Evolutionary conservation across 345 rosid species (phyloP), one percentile per base, ranked within the genome.

Genomic region (Ailanthus altissimus): DNA sequence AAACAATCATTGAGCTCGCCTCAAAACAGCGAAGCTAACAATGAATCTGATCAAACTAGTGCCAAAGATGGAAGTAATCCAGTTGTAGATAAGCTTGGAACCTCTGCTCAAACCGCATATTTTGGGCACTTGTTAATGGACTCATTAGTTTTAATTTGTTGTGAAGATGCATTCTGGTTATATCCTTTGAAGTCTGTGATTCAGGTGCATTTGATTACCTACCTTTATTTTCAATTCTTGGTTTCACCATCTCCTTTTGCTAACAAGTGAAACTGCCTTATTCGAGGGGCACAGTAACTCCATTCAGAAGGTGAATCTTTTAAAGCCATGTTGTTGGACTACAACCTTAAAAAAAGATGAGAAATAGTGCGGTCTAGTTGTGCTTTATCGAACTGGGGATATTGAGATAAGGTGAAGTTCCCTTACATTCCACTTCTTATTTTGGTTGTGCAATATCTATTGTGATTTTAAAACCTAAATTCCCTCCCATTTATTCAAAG

Each of bases 261-360:
- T 79, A 76, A 67, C 70, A 47, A 79, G 75, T 81, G 76, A 80
- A 66, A 57, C 67, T 80, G 79, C 77, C 73, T 83, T 73, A 60
- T 82, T 82, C 81, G 78, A 90, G 98, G 92, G 90, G 70, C 76
- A 84, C 58, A 70, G 61, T 65, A 85, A 85, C 74, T 81, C 88
- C 76, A 74, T 82, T 72, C 61, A 28, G 75, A 86, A 85, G 81
- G 85, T 89, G 73, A 86, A 82, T 75, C 89, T 86, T 75, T 80
- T 71, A 71, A 88, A 88, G 62, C 87, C 86, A 64, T 93, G 98
- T 78, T 88, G 94, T 84, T 93, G 97, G 98, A 84, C 89, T 77
- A 77, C 94, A 78, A 85, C 72, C 74, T 83, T 92, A 50, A 83
- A 82, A 79, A 92, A 83, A 78, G 85, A 83, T 77, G 88, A 76